These are phyloP conservation scores for Graphilbum sp. DNA, from an alignment of 2,329 filamentous ascomycete genomes.

Conservation along the genomic window DNA sequence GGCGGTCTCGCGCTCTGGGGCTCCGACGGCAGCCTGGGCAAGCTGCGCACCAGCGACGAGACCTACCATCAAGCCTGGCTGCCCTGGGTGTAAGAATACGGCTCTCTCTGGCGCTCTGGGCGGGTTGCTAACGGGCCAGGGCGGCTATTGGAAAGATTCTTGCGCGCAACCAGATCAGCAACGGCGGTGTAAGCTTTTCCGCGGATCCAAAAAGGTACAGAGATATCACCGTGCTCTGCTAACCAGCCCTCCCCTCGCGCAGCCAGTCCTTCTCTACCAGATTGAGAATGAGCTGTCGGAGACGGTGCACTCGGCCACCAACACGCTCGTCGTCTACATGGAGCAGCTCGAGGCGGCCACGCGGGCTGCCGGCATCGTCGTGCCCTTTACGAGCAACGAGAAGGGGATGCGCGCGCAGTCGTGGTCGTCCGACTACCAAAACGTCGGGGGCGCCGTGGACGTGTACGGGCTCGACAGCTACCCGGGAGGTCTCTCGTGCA, in stretches of 20 bases:
- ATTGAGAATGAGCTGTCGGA: constrained; percentile 61
- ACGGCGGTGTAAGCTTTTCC: constrained; percentile 46
- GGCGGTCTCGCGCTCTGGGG: constrained; percentile 74
- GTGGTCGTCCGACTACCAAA: constrained; percentile 37
- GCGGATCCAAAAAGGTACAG: too few relatives aligned
- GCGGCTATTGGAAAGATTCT: constrained; percentile 46
- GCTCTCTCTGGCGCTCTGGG: neutral
- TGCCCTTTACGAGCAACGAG: constrained; percentile 9
- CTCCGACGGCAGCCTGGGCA: constrained; percentile 43
- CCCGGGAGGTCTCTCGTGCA: constrained; percentile 30
- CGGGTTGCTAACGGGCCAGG: constrained; percentile 13
- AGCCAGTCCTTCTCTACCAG: constrained; percentile 59
- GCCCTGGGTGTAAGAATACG: constrained; percentile 5
- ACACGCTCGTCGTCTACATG: constrained; percentile 8
- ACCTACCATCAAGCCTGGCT: constrained; percentile 40
- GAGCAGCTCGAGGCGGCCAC: constrained; percentile 7
- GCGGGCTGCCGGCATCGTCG: constrained; percentile 5
- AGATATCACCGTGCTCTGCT: too few relatives aligned
- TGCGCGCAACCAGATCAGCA: constrained; percentile 63
- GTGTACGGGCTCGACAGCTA: constrained; percentile 31
- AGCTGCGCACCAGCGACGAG: constrained; percentile 43
- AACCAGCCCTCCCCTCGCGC: too few relatives aligned
- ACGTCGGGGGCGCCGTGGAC: constrained; percentile 37
- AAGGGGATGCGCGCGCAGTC: constrained; percentile 25
- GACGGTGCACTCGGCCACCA: constrained; percentile 4